Evolutionary conservation across 2,329 filamentous ascomycete genomes (phyloP), one percentile per base, ranked within the genome.

Genomic region (Fonsecaea monophora): DNA sequence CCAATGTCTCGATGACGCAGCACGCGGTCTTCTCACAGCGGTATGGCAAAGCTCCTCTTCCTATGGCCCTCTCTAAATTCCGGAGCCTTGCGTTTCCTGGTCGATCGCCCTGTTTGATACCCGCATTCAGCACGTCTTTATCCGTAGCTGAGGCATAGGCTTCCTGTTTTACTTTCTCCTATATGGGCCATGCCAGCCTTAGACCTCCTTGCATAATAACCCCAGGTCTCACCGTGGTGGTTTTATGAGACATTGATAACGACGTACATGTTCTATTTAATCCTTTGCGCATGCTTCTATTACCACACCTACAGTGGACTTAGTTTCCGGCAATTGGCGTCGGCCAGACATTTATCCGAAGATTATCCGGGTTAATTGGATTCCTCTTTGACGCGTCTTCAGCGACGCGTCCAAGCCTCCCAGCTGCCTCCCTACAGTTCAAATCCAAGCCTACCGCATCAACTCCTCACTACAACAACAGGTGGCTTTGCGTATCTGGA

Each of bases 1-100:
- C 75, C 92, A 89, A 61, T 84, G 83, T 1, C 87, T 90, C 6
- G 25, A 90, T 92, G 1, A 92, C 86, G 21, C 83, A 82, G 74
- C 90, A 92, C 5, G 88, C 88, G 0, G 89, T 91, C 70, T 78
- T 82, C 67, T 83, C 81, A 90, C 89, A 89, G 90, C 68, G 87
- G 84, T 50, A 92, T 91, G 2, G 90, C 89, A 71, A 92, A 89
- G 40, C 86, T 89, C 1, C 90, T 90, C 90, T 90, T 92, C 12
- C 90, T 90, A 1, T 89, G 91, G 2, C 90, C 90, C 92, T 92
- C 72, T 92, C 90, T 15, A 92, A 78, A 1, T 68, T 92, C 89
- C 1, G 82, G 83, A 0, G 82, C 65, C 68, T 89, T 87, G 69
- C 2, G 92, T 86, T 56, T 80, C 87, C 34, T 87, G 88, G 57